Conservation (phyloP, 2,329 filamentous ascomycete species). For the Paracoccidioides brasiliensis region DNA sequence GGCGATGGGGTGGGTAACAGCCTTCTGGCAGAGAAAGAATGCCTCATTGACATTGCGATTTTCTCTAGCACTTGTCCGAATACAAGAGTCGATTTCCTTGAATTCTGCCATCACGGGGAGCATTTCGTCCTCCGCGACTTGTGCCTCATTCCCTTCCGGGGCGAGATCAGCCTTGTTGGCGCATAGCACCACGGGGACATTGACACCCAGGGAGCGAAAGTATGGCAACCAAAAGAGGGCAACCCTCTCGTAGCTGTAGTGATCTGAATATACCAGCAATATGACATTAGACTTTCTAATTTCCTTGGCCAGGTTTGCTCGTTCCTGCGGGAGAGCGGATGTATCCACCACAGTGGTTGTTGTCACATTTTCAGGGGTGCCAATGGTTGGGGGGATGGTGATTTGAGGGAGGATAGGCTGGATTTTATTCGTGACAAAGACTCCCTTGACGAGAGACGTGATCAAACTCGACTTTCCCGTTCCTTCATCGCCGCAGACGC, state of each 20-base stretch:
- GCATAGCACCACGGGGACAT: constrained; percentile 91
- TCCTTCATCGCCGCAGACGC: constrained; percentile 90
- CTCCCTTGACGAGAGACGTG: constrained; percentile 90
- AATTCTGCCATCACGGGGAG: constrained; percentile 96
- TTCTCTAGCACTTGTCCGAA: constrained; percentile 81
- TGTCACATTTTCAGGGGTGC: constrained; percentile 89
- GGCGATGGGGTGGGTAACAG: constrained; percentile 91
- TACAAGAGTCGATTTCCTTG: constrained; percentile 96
- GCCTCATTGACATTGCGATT: constrained; percentile 91
- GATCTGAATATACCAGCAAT: constrained; percentile 89
- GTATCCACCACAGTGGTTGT: constrained; percentile 91
- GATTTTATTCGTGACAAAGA: constrained; percentile 91
- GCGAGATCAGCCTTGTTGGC: constrained; percentile 94
- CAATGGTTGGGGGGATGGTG: constrained; percentile 83
- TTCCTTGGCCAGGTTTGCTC: constrained; percentile 79
- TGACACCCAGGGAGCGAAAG: constrained; percentile 94
- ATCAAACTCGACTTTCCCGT: constrained; percentile 91
- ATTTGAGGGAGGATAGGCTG: constrained; percentile 89
- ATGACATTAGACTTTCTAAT: constrained; percentile 97
- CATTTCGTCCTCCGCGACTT: constrained; percentile 94
- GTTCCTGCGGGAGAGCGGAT: constrained; percentile 84
- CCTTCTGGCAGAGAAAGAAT: constrained; percentile 96
- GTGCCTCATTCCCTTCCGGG: constrained; percentile 59
- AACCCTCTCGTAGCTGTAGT: constrained; percentile 97
- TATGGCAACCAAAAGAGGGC: constrained; percentile 98